These are phyloP conservation scores for Eremochloa ophiuroides DNA, from an alignment of 176 grass and related monocot species.

Conservation along the genomic window DNA sequence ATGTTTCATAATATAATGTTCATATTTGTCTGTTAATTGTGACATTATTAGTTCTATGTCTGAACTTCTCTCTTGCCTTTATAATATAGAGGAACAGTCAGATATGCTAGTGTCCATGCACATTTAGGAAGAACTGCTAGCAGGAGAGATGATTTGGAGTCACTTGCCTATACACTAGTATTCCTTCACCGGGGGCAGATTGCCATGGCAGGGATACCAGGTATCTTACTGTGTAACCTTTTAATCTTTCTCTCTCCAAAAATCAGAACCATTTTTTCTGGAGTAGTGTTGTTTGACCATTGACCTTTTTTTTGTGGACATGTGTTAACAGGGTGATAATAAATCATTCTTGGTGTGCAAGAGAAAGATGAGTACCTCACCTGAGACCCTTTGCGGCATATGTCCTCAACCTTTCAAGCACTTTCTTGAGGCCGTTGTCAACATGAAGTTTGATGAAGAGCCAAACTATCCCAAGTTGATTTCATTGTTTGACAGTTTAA, in stretches of 20 bases:
- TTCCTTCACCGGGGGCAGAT: constrained; percentile 82
- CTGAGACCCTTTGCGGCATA: constrained; percentile 66
- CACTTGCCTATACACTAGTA: constrained; percentile 80
- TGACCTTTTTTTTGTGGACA: neutral
- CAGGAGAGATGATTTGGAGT: constrained; percentile 87
- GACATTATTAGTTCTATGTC: neutral
- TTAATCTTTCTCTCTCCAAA: neutral
- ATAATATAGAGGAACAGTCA: constrained; percentile 69
- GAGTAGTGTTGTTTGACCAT: neutral
- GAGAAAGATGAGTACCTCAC: constrained; percentile 85
- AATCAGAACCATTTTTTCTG: neutral
- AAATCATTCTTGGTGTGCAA: constrained; percentile 96
- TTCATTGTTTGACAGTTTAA: constrained; percentile 79
- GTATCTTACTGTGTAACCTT: constrained; percentile 30
- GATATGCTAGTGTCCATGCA: constrained; percentile 87
- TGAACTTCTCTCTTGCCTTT: constrained; percentile 3
- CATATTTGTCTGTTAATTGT: neutral
- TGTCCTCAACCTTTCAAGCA: constrained; percentile 75
- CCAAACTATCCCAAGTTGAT: constrained; percentile 87
- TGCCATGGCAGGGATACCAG: constrained; percentile 96
- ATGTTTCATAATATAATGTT: neutral
- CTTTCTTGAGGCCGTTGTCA: constrained; percentile 77
- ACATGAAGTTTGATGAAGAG: constrained; percentile 94
- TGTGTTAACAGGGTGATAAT: constrained; percentile 62
- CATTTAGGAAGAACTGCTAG: constrained; percentile 94